These are phyloP conservation scores for Cyamopsis tetragonoloba DNA, from an alignment of 306 rosid species.

Conservation along the genomic window DNA sequence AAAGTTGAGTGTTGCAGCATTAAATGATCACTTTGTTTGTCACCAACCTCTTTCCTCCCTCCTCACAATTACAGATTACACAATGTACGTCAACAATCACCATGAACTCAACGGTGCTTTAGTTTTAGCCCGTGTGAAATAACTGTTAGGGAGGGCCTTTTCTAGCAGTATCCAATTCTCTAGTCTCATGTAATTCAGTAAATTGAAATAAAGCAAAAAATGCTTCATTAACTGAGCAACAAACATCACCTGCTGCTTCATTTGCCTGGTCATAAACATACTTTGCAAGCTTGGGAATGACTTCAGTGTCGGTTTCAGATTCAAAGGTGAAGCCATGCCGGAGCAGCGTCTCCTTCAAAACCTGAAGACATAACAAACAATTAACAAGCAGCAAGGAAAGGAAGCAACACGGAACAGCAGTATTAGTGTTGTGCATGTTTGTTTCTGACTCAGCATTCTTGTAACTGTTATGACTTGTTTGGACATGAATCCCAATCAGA, in stretches of 20 bases:
- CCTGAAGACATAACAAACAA: conserved; percentile 40
- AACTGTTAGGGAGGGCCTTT: background rate
- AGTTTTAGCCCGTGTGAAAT: background rate
- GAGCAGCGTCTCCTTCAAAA: conserved; percentile 73
- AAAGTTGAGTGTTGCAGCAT: background rate
- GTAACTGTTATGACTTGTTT: too few species aligned
- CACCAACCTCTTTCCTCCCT: background rate
- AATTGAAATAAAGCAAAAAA: background rate
- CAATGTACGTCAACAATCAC: conserved; percentile 2
- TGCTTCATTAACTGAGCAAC: background rate
- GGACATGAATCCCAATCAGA: too few species aligned
- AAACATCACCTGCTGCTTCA: conserved; percentile 63
- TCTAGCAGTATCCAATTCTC: background rate
- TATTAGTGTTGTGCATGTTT: too few species aligned
- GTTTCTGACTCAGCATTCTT: too few species aligned
- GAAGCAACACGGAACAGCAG: too few species aligned
- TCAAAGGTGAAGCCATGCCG: conserved; percentile 83
- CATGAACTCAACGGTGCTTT: background rate
- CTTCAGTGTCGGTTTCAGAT: conserved; percentile 96
- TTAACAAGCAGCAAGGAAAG: background rate
- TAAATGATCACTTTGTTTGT: background rate
- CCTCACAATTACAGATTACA: background rate
- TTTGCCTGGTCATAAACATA: conserved; percentile 85
- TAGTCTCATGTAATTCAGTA: too few species aligned
- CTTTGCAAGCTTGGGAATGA: conserved; percentile 97